These are phyloP conservation scores for Trifolium dubium DNA, from an alignment of 306 rosid species.

Conservation along the genomic window DNA sequence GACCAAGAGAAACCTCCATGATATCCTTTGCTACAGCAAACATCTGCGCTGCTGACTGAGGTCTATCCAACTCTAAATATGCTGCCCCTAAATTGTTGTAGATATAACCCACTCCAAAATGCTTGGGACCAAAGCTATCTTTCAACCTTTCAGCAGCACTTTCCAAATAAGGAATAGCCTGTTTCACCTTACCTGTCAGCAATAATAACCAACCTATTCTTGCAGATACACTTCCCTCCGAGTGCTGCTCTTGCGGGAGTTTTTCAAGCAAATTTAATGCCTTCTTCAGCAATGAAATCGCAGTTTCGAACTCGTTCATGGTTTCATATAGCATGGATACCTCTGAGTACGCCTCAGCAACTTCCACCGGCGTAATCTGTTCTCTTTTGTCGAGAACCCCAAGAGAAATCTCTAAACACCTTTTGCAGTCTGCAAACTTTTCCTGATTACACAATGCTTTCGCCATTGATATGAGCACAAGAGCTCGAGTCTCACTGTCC, in stretches of 20 bases:
- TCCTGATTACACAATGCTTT: slow-evolving; percentile 84
- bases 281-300: slow-evolving; percentile 78
- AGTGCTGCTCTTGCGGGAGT: slow-evolving; percentile 90
- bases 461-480: slow-evolving; percentile 83
- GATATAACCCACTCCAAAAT: slow-evolving; percentile 92
- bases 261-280: slow-evolving; percentile 77
- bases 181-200: slow-evolving; percentile 84
- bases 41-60: slow-evolving; percentile 96
- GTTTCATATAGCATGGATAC: slow-evolving; percentile 88
- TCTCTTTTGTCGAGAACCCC: slow-evolving; percentile 83
- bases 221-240: slow-evolving; percentile 88
- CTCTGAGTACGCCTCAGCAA: slow-evolving; percentile 86
- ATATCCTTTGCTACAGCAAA: slow-evolving; percentile 91
- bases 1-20: slow-evolving; percentile 93
- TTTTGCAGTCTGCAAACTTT: slow-evolving; percentile 65
- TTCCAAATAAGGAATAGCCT: slow-evolving; percentile 90
- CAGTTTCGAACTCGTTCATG: slow-evolving; percentile 90
- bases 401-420: slow-evolving; percentile 79
- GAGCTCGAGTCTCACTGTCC: slow-evolving; percentile 77
- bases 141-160: slow-evolving; percentile 84
- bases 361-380: slow-evolving; percentile 62
- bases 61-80: slow-evolving; percentile 86
- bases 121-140: slow-evolving; percentile 94
- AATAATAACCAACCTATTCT: slow-evolving; percentile 90
- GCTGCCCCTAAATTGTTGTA: slow-evolving; percentile 98